Conservation (phyloP, 2,329 filamentous ascomycete genomes). For the Corinectria fuckeliana region DNA sequence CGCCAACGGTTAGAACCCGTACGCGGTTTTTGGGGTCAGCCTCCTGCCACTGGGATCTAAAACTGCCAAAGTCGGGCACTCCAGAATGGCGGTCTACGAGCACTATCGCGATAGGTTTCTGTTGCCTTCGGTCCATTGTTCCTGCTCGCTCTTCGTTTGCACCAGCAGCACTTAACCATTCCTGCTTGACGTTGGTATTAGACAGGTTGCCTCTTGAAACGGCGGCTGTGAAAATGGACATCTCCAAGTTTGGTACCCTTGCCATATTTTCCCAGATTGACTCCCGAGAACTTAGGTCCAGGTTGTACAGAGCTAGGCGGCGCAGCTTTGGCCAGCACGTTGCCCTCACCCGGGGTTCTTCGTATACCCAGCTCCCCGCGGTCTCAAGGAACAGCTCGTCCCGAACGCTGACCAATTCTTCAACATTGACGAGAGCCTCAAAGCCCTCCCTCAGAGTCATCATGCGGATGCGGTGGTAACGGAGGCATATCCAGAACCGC, state of each 20-base stretch:
- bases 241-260: not conserved
- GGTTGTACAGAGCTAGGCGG: constrained; percentile 27
- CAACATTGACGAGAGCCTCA: constrained; percentile 27
- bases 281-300: not conserved
- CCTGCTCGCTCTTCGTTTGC: not conserved
- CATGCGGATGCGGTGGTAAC: constrained; percentile 8
- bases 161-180: constrained; percentile 8
- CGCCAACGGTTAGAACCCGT: not conserved
- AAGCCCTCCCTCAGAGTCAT: constrained; percentile 25
- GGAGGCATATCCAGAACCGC: constrained; percentile 21
- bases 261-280: constrained; percentile 8
- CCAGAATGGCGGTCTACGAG: not conserved
- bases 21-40: constrained; percentile 13
- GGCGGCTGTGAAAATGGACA: constrained; percentile 11
- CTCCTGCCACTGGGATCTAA: not conserved
- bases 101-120: not conserved
- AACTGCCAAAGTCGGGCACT: not conserved
- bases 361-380: not conserved
- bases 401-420: constrained; percentile 33
- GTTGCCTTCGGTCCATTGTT: too few relatives aligned
- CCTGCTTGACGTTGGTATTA: constrained; percentile 7
- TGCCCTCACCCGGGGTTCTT: constrained; percentile 22
- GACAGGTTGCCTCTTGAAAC: not conserved
- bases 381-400: constrained; percentile 27
- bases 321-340: constrained; percentile 30